A percentile compares a stretch with the other conserved stretches of the same genome.
These are phyloP conservation scores for Mucor racemosus DNA, from an alignment of 371 early-diverging fungal species.

Conservation along the genomic window DNA sequence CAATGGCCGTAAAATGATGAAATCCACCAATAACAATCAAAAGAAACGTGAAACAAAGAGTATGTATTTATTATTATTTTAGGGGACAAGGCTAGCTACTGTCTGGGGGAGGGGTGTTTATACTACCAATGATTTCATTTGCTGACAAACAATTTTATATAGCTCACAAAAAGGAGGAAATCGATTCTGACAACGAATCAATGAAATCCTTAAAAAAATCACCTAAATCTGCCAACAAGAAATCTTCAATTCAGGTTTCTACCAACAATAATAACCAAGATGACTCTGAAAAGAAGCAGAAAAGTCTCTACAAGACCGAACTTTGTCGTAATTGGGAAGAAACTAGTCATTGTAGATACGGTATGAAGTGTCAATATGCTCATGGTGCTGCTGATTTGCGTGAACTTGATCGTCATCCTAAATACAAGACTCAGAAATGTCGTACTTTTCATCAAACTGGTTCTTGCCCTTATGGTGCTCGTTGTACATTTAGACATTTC, in stretches of 20 bases:
- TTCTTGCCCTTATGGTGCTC: conserved; percentile 91
- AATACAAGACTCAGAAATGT: conserved; percentile 94
- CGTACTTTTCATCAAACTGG: conserved; percentile 89
- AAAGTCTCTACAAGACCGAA: conserved; percentile 95
- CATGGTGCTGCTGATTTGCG: conserved; percentile 88
- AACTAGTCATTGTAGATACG: conserved; percentile 91
- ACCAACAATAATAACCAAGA: not conserved
- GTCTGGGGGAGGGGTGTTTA: not conserved
- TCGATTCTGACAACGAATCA: conserved; percentile 14
- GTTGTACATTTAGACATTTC: conserved; percentile 95
- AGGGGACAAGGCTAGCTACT: not conserved
- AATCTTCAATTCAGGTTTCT: not conserved
- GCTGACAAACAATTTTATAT: conserved; percentile 6
- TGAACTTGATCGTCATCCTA: conserved; percentile 88
- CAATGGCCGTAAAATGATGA: not conserved
- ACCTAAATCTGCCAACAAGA: conserved; percentile 6
- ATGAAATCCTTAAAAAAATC: conserved; percentile 4
- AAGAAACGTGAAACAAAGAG: conserved; percentile 10
- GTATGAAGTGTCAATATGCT: conserved; percentile 95
- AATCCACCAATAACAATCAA: not conserved
- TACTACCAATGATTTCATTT: not conserved
- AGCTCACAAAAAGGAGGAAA: conserved; percentile 14
- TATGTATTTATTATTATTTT: conserved; percentile 1
- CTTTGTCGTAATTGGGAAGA: conserved; percentile 92
- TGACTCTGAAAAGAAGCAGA: conserved; percentile 26